Base-by-base conservation (phyloP, 148 eudicot genomes). In the Pouteria glomerata region DNA sequence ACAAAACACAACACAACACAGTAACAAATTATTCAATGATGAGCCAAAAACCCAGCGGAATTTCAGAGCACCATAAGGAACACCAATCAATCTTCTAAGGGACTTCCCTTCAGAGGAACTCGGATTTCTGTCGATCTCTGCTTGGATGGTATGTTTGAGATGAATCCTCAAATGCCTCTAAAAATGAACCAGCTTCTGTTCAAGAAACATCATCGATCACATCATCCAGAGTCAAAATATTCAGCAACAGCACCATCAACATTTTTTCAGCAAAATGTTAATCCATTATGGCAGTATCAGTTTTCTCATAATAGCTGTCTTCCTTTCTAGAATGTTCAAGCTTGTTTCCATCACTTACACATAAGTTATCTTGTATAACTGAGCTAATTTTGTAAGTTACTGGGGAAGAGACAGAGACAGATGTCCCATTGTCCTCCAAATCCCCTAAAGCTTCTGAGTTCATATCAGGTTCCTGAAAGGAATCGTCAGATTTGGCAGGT, bases 401-500 rank as follows among this genome's bases (percentile, higher is more conserved):
- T 16, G 71, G 63, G 16, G 66, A 60, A 60, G 83, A 18, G 26
- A 52, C 42, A 60, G 83, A 18, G 26, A 52, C 42, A 10, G 78
- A 69, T 34, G 69, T 47, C 53, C 68, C 74, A 56, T 70, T 81
- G 77, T 78, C 84, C 66, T 75, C 73, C 33, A 55, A 47, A n/a
- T 53, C 63, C 50, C 52, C 61, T 33, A 47, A 57, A 56, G 70
- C 73, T 66, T 64, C 74, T 10, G 41, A 64, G 59, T 78, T 73
- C 31, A 44, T 51, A 53, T 73, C 77, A 48, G 69, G 52, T 50
- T 70, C 84, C 64, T 57, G 73, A 50, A 29, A 26, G 33, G 41
- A 53, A 74, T 79, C 81, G 70, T 82, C 84, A 73, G 83, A 69
- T 73, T 66, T 71, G 24, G 63, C 76, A 71, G 75, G 61, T 82